A percentile compares a stretch with the other conserved stretches of the same genome.
phyloP scores from a whole-genome alignment of 108 stramenopile species.

The Poteriospumella lacustris region DNA sequence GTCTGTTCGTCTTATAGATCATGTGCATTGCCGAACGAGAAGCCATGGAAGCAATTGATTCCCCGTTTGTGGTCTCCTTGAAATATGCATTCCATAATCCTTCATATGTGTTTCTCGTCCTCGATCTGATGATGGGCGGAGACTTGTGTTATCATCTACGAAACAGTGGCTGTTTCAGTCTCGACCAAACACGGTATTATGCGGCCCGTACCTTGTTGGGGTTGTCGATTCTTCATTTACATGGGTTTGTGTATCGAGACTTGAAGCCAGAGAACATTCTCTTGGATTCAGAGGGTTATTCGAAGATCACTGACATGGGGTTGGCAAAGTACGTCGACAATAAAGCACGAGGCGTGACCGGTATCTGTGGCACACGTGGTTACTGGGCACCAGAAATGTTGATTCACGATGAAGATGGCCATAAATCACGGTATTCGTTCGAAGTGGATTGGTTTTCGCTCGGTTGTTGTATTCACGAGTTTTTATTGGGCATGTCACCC shows the following conservation, averaged over 20 bases:
- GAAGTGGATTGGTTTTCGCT: conserved; percentile 90
- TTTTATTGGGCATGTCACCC: conserved; percentile 80
- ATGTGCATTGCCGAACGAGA: conserved; percentile 79
- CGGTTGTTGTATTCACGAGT: conserved; percentile 85
- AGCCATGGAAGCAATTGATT: conserved; percentile 69
- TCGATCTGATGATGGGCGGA: conserved; percentile 95
- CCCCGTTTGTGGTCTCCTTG: conserved; percentile 88
- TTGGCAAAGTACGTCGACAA: conserved; percentile 61
- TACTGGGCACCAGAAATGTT: conserved; percentile 96
- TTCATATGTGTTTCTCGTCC: conserved; percentile 78
- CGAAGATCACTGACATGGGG: conserved; percentile 79
- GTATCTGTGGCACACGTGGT: conserved; percentile 58
- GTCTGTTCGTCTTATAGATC: too few species aligned
- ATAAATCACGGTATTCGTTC: conserved; percentile 70
- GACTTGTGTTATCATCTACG: conserved; percentile 49
- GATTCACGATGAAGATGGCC: conserved; percentile 66
- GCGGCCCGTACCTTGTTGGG: conserved; percentile 83
- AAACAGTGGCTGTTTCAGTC: background rate
- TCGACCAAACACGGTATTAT: conserved; percentile 62
- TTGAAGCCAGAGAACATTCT: conserved; percentile 92
- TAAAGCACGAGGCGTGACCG: conserved; percentile 64
- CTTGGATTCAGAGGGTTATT: conserved; percentile 75
- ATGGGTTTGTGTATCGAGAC: conserved; percentile 78
- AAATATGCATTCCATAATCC: conserved; percentile 86
- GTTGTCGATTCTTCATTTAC: conserved; percentile 63